phyloP scores from a whole-genome alignment of 2,329 filamentous ascomycete species.

The Geosmithia putterillii region DNA sequence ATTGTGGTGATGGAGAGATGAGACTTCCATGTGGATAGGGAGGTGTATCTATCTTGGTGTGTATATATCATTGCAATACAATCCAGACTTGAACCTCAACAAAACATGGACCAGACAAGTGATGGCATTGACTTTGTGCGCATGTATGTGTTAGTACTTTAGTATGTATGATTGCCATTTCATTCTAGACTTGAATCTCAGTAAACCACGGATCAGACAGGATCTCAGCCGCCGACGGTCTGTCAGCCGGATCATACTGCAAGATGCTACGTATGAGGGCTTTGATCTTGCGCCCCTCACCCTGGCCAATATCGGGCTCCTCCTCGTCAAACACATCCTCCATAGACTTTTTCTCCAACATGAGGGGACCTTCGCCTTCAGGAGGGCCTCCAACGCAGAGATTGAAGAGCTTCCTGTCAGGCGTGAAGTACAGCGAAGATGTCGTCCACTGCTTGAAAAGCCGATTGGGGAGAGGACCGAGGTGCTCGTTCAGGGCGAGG shows the following conservation, averaged over 20 bases:
- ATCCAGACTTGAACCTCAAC: no score
- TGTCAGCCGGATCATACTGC: slow-evolving; percentile 15
- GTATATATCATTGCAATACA: no score
- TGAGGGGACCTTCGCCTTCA: slow-evolving; percentile 9
- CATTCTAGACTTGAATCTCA: slow-evolving; percentile 3
- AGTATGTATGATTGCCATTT: no score
- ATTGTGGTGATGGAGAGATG: no score
- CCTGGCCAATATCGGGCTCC: slow-evolving; percentile 9
- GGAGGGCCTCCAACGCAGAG: slow-evolving; percentile 10
- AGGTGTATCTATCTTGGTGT: no score
- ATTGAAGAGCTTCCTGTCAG: slow-evolving; percentile 12
- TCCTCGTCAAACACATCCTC: slow-evolving; percentile 13
- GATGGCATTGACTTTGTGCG: no score
- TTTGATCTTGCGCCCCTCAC: slow-evolving; percentile 12
- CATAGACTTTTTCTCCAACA: slow-evolving; percentile 11
- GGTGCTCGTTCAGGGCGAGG: no score
- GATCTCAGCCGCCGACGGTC: slow-evolving; percentile 14
- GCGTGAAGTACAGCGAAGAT: slow-evolving; percentile 12
- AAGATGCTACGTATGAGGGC: slow-evolving; percentile 15
- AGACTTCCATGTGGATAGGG: no score
- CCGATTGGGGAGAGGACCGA: slow-evolving; percentile 9
- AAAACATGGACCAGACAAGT: no score
- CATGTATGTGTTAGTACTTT: no score
- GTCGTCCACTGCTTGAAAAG: slow-evolving; percentile 10
- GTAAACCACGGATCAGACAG: slow-evolving; percentile 16